Evolutionary conservation across 2,329 filamentous ascomycete genomes (phyloP).

Genomic region (Pseudodiploospora longispora): DNA sequence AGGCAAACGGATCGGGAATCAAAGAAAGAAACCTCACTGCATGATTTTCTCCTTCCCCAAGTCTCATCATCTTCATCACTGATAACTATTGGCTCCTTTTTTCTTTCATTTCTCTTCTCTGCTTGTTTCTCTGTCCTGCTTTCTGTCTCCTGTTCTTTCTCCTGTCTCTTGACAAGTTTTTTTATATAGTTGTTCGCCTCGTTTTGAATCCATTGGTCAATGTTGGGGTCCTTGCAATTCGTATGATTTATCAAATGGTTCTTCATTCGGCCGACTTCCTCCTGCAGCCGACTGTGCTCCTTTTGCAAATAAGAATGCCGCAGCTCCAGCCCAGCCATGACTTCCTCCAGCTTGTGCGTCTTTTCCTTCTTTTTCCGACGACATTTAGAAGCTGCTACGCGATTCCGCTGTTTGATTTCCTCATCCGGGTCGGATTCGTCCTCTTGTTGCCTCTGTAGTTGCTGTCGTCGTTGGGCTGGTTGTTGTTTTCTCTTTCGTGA

Average conservation of each 20-base stretch:
- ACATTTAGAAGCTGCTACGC: constrained; percentile 65
- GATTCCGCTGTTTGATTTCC: constrained; percentile 46
- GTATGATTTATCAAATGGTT: constrained; percentile 44
- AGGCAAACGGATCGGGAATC: too few relatives aligned
- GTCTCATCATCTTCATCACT: too few relatives aligned
- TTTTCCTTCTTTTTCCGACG: constrained; percentile 57
- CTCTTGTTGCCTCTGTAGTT: too few relatives aligned
- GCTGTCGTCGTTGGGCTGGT: too few relatives aligned
- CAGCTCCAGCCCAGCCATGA: constrained; percentile 34
- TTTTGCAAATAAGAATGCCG: constrained; percentile 34
- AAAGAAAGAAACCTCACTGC: too few relatives aligned
- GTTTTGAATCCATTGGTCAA: constrained; percentile 45
- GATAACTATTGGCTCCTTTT: too few relatives aligned
- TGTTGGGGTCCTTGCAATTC: constrained; percentile 44
- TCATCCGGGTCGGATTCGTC: neutral
- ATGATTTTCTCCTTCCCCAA: too few relatives aligned
- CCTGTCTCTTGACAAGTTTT: neutral
- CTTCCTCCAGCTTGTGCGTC: constrained; percentile 40
- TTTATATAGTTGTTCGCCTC: constrained; percentile 42
- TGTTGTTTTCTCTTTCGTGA: too few relatives aligned
- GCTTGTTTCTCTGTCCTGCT: too few relatives aligned
- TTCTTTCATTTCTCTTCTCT: too few relatives aligned
- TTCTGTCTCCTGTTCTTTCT: neutral
- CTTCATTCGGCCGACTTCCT: constrained; percentile 40
- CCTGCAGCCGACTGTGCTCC: constrained; percentile 33